Percentiles rank a stretch among this genome's conserved stretches.
Conservation (phyloP, 129 eudicot genomes). For the Deinandra increscens region DNA sequence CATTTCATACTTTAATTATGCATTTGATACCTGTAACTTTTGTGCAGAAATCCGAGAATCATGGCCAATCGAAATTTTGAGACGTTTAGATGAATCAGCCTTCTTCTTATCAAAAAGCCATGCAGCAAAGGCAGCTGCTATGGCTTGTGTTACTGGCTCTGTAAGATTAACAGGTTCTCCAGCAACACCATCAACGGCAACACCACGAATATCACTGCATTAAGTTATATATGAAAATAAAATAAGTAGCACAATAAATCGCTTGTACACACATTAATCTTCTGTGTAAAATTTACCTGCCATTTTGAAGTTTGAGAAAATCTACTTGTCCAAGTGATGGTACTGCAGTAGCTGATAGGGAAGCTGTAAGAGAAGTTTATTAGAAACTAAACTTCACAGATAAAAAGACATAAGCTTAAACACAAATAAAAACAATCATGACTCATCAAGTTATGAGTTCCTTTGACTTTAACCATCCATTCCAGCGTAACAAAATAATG, state of each 20-base stretch:
- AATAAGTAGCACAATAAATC: not conserved
- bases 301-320: constrained; percentile 98
- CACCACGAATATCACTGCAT: constrained; percentile 96
- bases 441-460: not conserved
- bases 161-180: constrained; percentile 92
- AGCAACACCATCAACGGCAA: constrained; percentile 90
- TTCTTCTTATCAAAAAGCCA: constrained; percentile 82
- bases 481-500: not conserved
- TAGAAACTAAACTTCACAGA: constrained; percentile 18
- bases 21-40: constrained; percentile 65
- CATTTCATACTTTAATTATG: not conserved
- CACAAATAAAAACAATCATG: not conserved
- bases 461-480: not conserved
- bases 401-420: not conserved
- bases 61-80: constrained; percentile 78
- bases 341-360: constrained; percentile 54
- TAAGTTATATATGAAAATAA: constrained; percentile 11
- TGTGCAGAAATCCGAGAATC: constrained; percentile 93
- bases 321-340: constrained; percentile 62
- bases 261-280: not conserved
- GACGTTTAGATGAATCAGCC: constrained; percentile 48
- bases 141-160: constrained; percentile 93
- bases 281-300: constrained; percentile 51
- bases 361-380: constrained; percentile 59
- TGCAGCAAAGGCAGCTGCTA: constrained; percentile 87